phyloP scores from a whole-genome alignment of 768 basidiomycete genomes.

The Tricholoma hemisulphureum region DNA sequence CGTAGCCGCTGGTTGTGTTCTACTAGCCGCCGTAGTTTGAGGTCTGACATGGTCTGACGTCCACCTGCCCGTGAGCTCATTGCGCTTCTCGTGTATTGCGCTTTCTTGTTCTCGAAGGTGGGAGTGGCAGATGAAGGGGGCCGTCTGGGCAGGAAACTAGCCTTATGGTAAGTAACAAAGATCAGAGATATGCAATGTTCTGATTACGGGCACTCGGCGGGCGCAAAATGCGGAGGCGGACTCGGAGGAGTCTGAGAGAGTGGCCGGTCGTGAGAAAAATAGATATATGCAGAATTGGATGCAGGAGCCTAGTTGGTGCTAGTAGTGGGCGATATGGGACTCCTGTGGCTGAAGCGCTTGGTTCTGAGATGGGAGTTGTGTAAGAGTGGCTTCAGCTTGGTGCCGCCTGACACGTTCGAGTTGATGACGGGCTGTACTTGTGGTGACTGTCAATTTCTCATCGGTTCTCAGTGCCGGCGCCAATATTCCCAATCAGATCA shows the following conservation, averaged over 20 bases:
- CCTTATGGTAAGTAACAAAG: background rate
- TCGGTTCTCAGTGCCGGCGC: slow-evolving; percentile 14
- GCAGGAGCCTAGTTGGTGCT: no score
- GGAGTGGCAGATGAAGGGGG: slow-evolving; percentile 9
- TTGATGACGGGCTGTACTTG: slow-evolving; percentile 9
- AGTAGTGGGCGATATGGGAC: background rate
- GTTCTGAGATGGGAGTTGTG: background rate
- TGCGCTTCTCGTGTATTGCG: slow-evolving; percentile 15
- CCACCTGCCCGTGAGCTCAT: slow-evolving; percentile 65
- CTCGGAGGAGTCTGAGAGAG: background rate
- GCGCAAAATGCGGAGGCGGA: background rate
- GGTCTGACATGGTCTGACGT: slow-evolving; percentile 93
- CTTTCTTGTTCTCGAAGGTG: slow-evolving; percentile 11
- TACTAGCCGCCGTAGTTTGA: slow-evolving; percentile 89
- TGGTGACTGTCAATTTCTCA: slow-evolving; percentile 18
- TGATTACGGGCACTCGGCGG: background rate
- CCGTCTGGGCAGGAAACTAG: background rate
- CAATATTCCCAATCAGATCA: slow-evolving; percentile 11
- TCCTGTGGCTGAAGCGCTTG: background rate
- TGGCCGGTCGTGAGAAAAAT: background rate
- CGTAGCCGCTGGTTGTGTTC: slow-evolving; percentile 92
- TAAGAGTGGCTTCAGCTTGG: background rate
- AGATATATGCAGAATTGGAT: no score
- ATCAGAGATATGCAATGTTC: background rate
- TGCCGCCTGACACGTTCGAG: slow-evolving; percentile 15